Evolutionary conservation across 2,329 filamentous ascomycete species (phyloP).

Genomic region (Colletotrichum tropicicola): DNA sequence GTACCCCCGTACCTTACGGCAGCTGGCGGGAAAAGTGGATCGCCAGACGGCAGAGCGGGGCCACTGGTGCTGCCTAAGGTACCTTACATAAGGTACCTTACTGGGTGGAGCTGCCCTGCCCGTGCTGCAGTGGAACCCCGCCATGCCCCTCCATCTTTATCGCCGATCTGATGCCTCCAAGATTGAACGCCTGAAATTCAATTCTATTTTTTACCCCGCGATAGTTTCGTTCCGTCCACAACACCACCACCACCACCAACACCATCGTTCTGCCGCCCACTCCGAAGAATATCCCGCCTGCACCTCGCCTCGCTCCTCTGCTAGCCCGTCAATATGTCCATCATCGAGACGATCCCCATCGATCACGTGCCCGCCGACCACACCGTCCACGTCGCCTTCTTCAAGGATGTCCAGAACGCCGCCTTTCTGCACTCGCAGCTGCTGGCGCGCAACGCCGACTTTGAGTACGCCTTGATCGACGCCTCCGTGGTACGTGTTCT

Average conservation of each 20-base stretch:
- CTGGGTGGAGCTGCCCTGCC: no score
- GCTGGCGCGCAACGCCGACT: slow-evolving; percentile 82
- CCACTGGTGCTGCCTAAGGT: not conserved
- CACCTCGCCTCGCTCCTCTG: not conserved
- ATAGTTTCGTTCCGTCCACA: not conserved
- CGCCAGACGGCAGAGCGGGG: not conserved
- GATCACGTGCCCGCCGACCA: slow-evolving; percentile 78
- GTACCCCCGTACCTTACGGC: not conserved
- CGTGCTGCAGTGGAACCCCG: not conserved
- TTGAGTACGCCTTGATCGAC: slow-evolving; percentile 95
- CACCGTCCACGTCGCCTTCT: slow-evolving; percentile 78
- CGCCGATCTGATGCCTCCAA: not conserved
- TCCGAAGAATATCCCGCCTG: not conserved
- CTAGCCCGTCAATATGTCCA: slow-evolving; percentile 23
- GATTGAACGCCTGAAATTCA: slow-evolving; percentile 7
- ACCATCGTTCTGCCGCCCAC: not conserved
- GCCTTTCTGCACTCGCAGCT: slow-evolving; percentile 83
- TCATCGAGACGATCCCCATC: slow-evolving; percentile 73
- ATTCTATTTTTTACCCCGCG: slow-evolving; percentile 4
- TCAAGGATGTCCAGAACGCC: slow-evolving; percentile 80
- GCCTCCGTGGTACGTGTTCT: slow-evolving; percentile 72
- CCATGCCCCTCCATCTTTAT: not conserved
- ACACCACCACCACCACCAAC: not conserved
- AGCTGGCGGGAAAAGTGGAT: not conserved
- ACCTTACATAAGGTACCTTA: no score